A percentile compares a stretch with the other conserved stretches of the same genome.
Evolutionary conservation across 805 yeast species (phyloP).

Genomic region (Lipomyces sp.): DNA sequence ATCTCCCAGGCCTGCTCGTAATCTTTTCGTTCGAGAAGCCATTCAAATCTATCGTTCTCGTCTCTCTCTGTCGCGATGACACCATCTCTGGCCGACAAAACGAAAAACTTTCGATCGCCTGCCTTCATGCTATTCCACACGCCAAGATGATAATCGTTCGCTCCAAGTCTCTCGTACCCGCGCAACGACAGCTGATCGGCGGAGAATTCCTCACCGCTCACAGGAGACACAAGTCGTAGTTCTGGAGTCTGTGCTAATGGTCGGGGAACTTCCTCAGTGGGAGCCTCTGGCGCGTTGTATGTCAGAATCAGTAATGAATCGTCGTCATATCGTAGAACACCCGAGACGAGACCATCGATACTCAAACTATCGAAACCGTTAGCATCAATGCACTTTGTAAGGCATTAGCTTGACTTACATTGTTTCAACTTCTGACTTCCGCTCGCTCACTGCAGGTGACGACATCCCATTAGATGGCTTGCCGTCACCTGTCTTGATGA

Average conservation of each 20-base stretch:
- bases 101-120: constrained; percentile 49
- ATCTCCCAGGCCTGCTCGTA: constrained; percentile 76
- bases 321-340: constrained; percentile 71
- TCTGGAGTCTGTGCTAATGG: constrained; percentile 59
- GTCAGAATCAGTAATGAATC: constrained; percentile 64
- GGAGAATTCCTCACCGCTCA: constrained; percentile 66
- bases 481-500: constrained; percentile 19
- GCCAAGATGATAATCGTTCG: constrained; percentile 76
- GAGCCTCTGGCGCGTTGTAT: constrained; percentile 34
- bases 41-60: constrained; percentile 62
- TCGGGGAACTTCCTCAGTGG: constrained; percentile 22
- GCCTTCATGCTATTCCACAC: constrained; percentile 39
- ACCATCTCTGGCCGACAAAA: constrained; percentile 79
- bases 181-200: constrained; percentile 74
- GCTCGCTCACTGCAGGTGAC: constrained; percentile 16
- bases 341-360: constrained; percentile 60
- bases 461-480: neutral
- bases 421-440: constrained; percentile 28
- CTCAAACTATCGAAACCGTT: constrained; percentile 41
- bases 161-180: constrained; percentile 56
- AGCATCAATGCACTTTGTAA: neutral
- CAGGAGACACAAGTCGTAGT: constrained; percentile 60
- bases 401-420: constrained; percentile 5
- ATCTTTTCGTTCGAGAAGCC: constrained; percentile 59
- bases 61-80: constrained; percentile 71